These are phyloP conservation scores for Penicillium macrosclerotiorum DNA, from an alignment of 495 filamentous ascomycete genomes.

Conservation along the genomic window DNA sequence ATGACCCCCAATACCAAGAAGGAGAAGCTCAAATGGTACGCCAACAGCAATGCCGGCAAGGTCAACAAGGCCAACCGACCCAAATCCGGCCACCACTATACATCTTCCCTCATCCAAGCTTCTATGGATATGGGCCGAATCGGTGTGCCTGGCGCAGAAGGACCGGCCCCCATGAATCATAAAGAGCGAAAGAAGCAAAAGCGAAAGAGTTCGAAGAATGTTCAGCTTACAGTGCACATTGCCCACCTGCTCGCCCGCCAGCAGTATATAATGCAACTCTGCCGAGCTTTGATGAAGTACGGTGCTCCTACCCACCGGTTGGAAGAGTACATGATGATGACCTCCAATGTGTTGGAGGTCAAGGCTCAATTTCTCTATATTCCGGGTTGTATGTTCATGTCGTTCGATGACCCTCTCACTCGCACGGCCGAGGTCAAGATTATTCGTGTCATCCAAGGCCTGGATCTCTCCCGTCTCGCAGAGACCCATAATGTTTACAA, in stretches of 20 bases:
- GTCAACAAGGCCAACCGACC: constrained; percentile 3
- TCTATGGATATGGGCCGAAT: constrained; percentile 28
- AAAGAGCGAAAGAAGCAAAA: constrained; percentile 27
- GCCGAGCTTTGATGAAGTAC: constrained; percentile 78
- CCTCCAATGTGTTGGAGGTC: constrained; percentile 78
- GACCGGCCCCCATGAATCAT: constrained; percentile 21
- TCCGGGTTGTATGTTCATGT: constrained; percentile 90
- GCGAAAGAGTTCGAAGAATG: constrained; percentile 50
- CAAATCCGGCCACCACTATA: constrained; percentile 23
- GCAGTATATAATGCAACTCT: constrained; percentile 81
- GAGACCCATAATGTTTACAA: constrained; percentile 89
- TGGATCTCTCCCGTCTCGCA: constrained; percentile 78
- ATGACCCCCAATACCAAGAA: constrained; percentile 24
- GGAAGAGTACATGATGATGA: constrained; percentile 85
- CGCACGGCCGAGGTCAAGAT: constrained; percentile 91
- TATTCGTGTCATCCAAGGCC: constrained; percentile 66
- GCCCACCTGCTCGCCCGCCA: constrained; percentile 75
- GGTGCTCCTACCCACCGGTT: constrained; percentile 73
- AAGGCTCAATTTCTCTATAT: constrained; percentile 88
- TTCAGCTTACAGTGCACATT: constrained; percentile 79
- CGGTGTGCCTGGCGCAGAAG: constrained; percentile 25
- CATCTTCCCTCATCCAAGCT: constrained; percentile 29
- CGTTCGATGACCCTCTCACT: constrained; percentile 81
- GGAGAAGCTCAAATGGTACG: constrained; percentile 39
- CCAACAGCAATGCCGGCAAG: constrained; percentile 14